Evolutionary conservation across 2,329 filamentous ascomycete species (phyloP), one percentile per base, ranked within the genome.

Genomic region (Hypomyces rosellus): DNA sequence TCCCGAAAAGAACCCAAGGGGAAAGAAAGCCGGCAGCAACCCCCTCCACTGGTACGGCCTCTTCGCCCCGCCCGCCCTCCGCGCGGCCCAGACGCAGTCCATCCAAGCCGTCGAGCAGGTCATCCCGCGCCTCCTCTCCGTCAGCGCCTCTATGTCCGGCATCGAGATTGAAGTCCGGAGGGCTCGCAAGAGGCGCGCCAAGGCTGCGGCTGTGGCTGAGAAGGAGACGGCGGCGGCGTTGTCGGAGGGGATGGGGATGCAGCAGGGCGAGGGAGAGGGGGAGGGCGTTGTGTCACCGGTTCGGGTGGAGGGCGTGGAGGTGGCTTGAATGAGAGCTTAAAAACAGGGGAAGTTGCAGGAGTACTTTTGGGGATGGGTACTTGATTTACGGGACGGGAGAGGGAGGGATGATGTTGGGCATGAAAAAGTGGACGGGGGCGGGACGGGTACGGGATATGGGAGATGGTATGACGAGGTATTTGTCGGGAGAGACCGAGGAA

Each of bases 131-230:
- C 69, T 89, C 8, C 75, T 75, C 6, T 76, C 74, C 1, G 65
- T 87, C n/a, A 72, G 75, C 34, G 73, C 73, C 25, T 75, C 81
- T 59, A 82, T 92, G 77, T 72, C 74, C 13, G 68, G 69, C n/a
- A 63, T 88, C 5, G 86, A 90, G 69, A 81, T 84, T 46, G 78
- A 86, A 57, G 82, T 92, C 48, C 74, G 85, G 36, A 72, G 85
- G 51, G 78, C 76, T 34, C 69, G 75, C 51, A 82, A 83, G 69
- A 74, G 64, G 66, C 68, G 76, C 34, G 71, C 73, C 22, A 81
- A 79, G 63, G 70, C 69, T 1, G 69, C 69, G 53, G 65, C 18
- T 14, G 50, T 63, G 3, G 65, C 70, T 16, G 70, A 65, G 56
- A 59, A 59, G 46, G 59, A 61, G 34, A 51, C 50, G 13, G 52